Conservation (phyloP, 2,329 filamentous ascomycete species). For the Leptographium wingfieldii region DNA sequence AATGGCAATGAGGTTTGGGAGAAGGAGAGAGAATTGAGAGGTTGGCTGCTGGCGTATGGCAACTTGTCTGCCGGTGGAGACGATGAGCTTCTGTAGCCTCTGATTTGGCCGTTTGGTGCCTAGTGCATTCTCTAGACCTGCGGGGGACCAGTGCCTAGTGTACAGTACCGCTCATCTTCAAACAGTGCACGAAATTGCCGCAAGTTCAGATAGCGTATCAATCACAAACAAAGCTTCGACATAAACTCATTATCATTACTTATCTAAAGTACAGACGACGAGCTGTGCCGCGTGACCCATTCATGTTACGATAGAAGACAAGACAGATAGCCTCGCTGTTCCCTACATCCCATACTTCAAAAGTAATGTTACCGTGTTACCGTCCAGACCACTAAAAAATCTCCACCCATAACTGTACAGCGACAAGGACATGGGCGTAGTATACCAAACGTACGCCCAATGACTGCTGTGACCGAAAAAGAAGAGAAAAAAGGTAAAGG, state of each 20-base stretch:
- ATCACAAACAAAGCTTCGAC: background rate
- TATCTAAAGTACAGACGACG: background rate
- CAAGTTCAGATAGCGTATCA: background rate
- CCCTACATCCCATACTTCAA: too few species aligned
- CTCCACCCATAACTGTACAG: too few species aligned
- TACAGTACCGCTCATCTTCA: background rate
- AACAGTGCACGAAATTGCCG: constrained; percentile 1
- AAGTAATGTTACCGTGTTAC: too few species aligned
- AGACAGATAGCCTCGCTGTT: too few species aligned
- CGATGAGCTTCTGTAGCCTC: constrained; percentile 9
- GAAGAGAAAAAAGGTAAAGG: background rate
- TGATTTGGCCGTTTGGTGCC: constrained; percentile 4
- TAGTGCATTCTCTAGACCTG: constrained; percentile 1
- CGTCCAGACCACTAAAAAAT: too few species aligned
- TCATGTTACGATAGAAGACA: too few species aligned
- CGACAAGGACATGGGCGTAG: background rate
- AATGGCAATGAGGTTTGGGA: background rate
- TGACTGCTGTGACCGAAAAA: too few species aligned
- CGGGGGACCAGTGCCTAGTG: constrained; percentile 6
- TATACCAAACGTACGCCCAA: background rate
- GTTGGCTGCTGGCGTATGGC: background rate
- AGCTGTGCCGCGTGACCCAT: background rate
- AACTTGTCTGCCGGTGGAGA: background rate
- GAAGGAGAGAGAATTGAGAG: background rate
- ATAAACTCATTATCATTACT: constrained; percentile 9